Base-by-base conservation (phyloP, 2,329 filamentous ascomycete species). In the Monilinia vaccinii-corymbosi region DNA sequence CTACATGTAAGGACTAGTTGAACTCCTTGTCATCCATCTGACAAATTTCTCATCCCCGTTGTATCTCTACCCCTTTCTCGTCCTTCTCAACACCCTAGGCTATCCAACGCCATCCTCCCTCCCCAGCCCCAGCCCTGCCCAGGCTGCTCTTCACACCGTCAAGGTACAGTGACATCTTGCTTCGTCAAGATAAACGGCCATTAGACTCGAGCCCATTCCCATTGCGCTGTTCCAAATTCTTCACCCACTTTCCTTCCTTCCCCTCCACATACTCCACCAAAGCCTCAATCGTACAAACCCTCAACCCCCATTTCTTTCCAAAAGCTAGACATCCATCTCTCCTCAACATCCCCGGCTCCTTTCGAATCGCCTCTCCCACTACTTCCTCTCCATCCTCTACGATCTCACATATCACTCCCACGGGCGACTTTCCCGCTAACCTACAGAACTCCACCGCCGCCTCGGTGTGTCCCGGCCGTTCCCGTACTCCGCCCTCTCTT, bases 251-350 rank as follows among this genome's bases (percentile, higher is more conserved):
- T 47, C 69, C 69, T 60, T 71, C 68, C 46, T 59, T 70, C 61
- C 52, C 60, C 63, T 71, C 70, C 42, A 71, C 65, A 62, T 95
- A 88, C 60, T 78, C 79, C 32, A 93, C 87, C 75, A 99, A 75
- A 75, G 93, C 91, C 72, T 93, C 91, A 75, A 99, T 97, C 34
- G 94, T 97, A 76, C 92, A 96, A 61, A 96, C 91, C 78, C 88
- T 94, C 67, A 99, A 78, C 5, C 91, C 91, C 85, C 88, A 97
- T 75, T 81, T 85, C 74, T 85, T 84, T 32, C 91, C 94, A 80
- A 99, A 99, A 55, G 79, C 82, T 71, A 99, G 78, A 76, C 92
- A 97, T 42, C 84, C 89, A 76, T 96, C 91, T 64, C 91, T 84
- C 67, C 91, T 78, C 85, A 97, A 86, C 94, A 99, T 99, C 31